These are phyloP conservation scores for Apiospora hydei DNA, from an alignment of 2,329 filamentous ascomycete genomes.

Conservation along the genomic window DNA sequence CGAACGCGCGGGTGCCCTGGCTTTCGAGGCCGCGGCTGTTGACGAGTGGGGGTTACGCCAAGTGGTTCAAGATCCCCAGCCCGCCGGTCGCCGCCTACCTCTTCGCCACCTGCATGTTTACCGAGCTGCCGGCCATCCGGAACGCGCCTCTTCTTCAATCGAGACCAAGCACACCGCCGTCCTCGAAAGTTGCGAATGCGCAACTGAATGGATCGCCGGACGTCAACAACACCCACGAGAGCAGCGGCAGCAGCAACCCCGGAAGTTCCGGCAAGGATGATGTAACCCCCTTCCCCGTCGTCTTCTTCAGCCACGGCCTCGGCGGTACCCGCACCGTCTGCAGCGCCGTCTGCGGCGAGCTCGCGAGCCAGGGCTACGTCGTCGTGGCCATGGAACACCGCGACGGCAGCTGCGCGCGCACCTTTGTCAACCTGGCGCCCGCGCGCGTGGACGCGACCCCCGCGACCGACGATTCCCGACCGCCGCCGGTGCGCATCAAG, in stretches of 20 bases:
- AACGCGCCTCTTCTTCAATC: neutral
- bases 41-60: constrained; percentile 3
- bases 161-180: neutral
- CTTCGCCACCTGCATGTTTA: constrained; percentile 6
- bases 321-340: constrained; percentile 14
- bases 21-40: neutral
- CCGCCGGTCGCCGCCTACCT: neutral
- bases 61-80: constrained; percentile 14
- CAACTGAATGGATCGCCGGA: neutral
- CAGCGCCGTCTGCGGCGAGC: constrained; percentile 16
- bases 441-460: neutral
- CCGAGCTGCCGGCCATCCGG: neutral
- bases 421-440: neutral
- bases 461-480: neutral
- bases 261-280: neutral
- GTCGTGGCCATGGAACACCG: constrained; percentile 9
- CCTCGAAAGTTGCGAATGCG: too few relatives aligned
- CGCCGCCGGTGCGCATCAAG: neutral
- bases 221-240: neutral
- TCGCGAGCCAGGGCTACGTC: neutral
- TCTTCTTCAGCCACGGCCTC: constrained; percentile 1
- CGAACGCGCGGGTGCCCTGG: constrained; percentile 1
- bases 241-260: neutral
- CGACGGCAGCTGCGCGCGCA: constrained; percentile 16
- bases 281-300: neutral